These are phyloP conservation scores for Zymoseptoria ardabiliae DNA, from an alignment of 2,329 filamentous ascomycete genomes.

Conservation along the genomic window DNA sequence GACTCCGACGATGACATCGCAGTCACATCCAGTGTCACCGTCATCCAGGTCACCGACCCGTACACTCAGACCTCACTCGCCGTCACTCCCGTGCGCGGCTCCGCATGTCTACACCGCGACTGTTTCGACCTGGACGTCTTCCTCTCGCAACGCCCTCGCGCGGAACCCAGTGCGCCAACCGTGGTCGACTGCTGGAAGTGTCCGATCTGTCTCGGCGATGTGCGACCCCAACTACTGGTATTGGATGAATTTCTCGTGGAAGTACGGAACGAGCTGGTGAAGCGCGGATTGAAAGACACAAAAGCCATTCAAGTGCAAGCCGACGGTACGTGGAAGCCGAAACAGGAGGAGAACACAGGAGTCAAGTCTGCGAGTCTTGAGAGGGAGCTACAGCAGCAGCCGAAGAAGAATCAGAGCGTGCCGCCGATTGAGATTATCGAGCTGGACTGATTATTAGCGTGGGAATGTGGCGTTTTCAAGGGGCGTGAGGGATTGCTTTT, in stretches of 20 bases:
- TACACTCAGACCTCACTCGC: conserved; percentile 48
- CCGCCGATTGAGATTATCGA: not conserved
- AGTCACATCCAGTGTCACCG: conserved; percentile 34
- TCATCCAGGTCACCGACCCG: conserved; percentile 42
- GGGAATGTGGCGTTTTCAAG: not conserved
- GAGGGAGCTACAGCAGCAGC: conserved; percentile 9
- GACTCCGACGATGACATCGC: conserved; percentile 44
- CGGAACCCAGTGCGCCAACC: conserved; percentile 25
- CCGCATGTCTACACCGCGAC: conserved; percentile 66
- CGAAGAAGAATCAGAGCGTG: not conserved
- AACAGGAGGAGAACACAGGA: conserved; percentile 21
- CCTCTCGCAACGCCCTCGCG: conserved; percentile 55
- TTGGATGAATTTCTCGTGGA: conserved; percentile 67
- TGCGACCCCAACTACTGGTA: conserved; percentile 61
- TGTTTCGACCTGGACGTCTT: conserved; percentile 87
- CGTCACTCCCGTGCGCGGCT: conserved; percentile 63
- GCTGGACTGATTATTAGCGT: not conserved
- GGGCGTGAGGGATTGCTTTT: not conserved
- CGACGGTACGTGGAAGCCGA: conserved; percentile 57
- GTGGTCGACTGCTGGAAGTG: conserved; percentile 73
- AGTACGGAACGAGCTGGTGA: conserved; percentile 48
- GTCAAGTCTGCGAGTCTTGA: conserved; percentile 23
- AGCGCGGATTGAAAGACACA: conserved; percentile 29
- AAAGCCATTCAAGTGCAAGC: conserved; percentile 57
- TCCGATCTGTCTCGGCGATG: conserved; percentile 72